A percentile compares a stretch with the other conserved stretches of the same genome.
Evolutionary conservation across 352 stramenopile species (phyloP).

Genomic region (Globisporangium cylindrosporum): DNA sequence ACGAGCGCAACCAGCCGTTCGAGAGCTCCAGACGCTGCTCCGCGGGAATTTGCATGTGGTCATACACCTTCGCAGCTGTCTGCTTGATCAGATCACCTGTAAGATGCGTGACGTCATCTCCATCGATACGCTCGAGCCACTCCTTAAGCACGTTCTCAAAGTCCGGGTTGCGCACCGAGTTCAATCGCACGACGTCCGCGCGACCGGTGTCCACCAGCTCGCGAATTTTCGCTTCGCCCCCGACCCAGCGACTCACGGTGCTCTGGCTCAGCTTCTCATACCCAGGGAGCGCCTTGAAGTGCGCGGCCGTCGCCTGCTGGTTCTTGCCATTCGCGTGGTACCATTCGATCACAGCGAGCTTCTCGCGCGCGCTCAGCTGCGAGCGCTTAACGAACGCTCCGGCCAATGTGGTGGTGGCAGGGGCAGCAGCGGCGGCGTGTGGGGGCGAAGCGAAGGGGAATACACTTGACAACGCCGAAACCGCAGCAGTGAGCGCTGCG

Average conservation of each 20-base stretch:
- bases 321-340: conserved; percentile 19
- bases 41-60: conserved; percentile 15
- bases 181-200: conserved; percentile 13
- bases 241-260: conserved; percentile 24
- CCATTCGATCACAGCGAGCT: conserved; percentile 21
- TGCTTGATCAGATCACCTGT: conserved; percentile 22
- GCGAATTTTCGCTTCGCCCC: conserved; percentile 20
- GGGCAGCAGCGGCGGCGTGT: background rate
- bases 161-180: conserved; percentile 19
- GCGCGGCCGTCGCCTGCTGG: conserved; percentile 15
- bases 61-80: conserved; percentile 22
- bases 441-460: background rate
- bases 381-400: conserved; percentile 14
- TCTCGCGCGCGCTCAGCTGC: conserved; percentile 19
- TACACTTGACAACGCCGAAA: background rate
- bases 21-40: conserved; percentile 23
- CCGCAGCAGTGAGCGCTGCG: background rate
- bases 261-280: conserved; percentile 23
- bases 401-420: no score
- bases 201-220: conserved; percentile 9
- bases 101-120: conserved; percentile 9
- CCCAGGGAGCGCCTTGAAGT: conserved; percentile 14
- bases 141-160: conserved; percentile 21
- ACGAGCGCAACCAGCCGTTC: conserved; percentile 22
- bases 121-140: conserved; percentile 20